Base-by-base conservation (phyloP, 148 eudicot species). In the Vaccinium darrowii region DNA sequence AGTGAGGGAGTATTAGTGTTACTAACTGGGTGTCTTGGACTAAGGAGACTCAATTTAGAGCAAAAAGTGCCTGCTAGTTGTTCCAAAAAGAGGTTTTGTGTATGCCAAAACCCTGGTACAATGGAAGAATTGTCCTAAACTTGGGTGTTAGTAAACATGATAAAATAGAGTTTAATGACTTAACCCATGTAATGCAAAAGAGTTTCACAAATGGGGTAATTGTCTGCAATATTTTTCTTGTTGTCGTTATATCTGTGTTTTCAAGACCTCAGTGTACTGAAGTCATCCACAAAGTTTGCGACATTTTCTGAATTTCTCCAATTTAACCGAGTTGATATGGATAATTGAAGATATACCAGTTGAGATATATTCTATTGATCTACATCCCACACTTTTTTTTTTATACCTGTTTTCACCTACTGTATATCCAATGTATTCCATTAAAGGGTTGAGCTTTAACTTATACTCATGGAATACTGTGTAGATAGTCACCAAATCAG, bases 401-500 rank as follows among this genome's bases (percentile, higher is more conserved):
- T 79, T 14, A 30, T 16, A 14, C 50, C 36, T 30, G 14, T 8
- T 57, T 56, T 16, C 50, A 33, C 25, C 77, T 65, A 23, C 21
- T 81, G 73, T 39, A 69, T 7, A 63, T 63, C 8, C 75, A 49
- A 23, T 39, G 23, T 82, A 65, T 65, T 71, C 65, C 7, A 72
- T 83, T 21, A 30, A 56, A 74, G 19, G 16, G 21, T 82, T 54
- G 88, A 52, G 21, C 30, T 33, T 77, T 53, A 82, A 76, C 71
- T 82, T 86, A 11, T 80, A 52, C 72, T 74, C 69, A 18, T 87
- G 62, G 78, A 84, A 60, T 74, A 75, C 81, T 63, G n/a, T 88
- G 88, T 90, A 97, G 99, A 86, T 97, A 84, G 92, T 94, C 87
- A 91, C 92, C 83, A 91, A 87, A 91, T 83, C 90, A 80, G 87